phyloP scores from a whole-genome alignment of 148 eudicot genomes.

The Persicaria tinctoria region DNA sequence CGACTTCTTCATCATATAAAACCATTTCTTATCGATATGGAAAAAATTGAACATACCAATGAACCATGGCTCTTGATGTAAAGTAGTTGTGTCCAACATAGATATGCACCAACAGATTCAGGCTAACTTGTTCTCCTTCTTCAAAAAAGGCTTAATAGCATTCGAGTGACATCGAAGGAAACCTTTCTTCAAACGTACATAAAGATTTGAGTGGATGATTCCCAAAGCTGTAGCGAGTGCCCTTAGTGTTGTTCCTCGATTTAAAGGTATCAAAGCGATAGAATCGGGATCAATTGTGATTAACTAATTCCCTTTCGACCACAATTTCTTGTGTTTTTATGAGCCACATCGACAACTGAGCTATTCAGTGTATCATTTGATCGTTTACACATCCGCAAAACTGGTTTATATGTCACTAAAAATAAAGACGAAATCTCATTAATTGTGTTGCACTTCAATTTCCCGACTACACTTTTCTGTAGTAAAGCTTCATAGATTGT shows the following conservation, averaged over 20 bases:
- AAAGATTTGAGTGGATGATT: not conserved
- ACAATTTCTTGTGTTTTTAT: too few relatives aligned
- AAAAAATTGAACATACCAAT: not conserved
- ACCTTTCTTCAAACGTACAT: slow-evolving; percentile 9
- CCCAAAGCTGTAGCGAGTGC: not conserved
- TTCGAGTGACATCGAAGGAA: not conserved
- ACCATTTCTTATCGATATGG: not conserved
- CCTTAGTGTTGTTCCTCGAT: not conserved
- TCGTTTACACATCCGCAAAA: not conserved
- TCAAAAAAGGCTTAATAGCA: slow-evolving; percentile 6
- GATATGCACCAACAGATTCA: not conserved
- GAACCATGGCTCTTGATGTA: not conserved
- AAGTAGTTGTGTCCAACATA: not conserved
- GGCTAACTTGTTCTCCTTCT: not conserved
- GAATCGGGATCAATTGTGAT: not conserved
- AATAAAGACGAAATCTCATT: not conserved
- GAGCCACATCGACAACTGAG: not conserved
- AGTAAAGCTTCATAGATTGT: not conserved
- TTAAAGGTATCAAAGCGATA: not conserved
- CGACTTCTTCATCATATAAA: not conserved
- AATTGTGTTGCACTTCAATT: not conserved
- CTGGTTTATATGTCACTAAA: not conserved
- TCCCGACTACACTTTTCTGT: not conserved
- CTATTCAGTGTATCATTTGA: not conserved
- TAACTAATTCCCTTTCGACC: not conserved